A percentile compares a stretch with the other conserved stretches of the same genome.
Conservation (phyloP, 352 stramenopile genomes). For the Phytophthora pluvialis region DNA sequence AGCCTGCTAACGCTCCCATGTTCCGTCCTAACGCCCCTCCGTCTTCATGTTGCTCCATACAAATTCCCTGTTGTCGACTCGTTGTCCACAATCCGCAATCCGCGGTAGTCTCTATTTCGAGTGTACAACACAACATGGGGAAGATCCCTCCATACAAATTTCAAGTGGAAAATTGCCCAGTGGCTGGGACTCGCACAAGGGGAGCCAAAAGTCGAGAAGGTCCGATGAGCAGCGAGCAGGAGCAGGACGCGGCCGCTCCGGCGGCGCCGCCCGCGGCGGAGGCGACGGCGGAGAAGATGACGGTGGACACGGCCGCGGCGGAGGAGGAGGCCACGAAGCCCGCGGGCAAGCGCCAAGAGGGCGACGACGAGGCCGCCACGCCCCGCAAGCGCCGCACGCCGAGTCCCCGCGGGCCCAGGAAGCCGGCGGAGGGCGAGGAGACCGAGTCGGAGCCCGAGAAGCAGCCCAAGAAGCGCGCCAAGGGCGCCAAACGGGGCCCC, state of each 20-base stretch:
- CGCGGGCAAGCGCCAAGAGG: conserved; percentile 19
- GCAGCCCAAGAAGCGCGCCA: conserved; percentile 53
- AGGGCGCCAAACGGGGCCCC: conserved; percentile 38
- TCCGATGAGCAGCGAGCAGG: conserved; percentile 22
- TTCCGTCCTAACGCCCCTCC: not conserved
- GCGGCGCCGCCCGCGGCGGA: conserved; percentile 14
- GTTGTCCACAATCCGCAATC: not conserved
- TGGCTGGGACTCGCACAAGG: conserved; percentile 38
- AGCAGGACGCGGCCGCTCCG: conserved; percentile 12
- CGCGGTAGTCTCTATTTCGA: conserved; percentile 3
- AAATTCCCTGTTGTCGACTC: not conserved
- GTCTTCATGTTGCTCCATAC: conserved; percentile 6
- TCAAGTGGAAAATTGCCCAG: conserved; percentile 18
- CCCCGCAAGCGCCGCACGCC: conserved; percentile 22
- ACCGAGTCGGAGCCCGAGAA: conserved; percentile 63
- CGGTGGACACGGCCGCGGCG: conserved; percentile 6
- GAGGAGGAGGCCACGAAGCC: conserved; percentile 16
- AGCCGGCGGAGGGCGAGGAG: conserved; percentile 38
- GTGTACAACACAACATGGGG: conserved; percentile 13
- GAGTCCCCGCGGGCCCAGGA: conserved; percentile 21
- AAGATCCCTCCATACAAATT: conserved; percentile 31
- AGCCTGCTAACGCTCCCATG: not conserved
- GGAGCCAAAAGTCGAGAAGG: conserved; percentile 26
- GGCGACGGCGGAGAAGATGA: conserved; percentile 7
- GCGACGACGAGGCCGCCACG: conserved; percentile 3